Evolutionary conservation across 345 rosid species (phyloP).

Genomic region (Hirschfeldia incana): DNA sequence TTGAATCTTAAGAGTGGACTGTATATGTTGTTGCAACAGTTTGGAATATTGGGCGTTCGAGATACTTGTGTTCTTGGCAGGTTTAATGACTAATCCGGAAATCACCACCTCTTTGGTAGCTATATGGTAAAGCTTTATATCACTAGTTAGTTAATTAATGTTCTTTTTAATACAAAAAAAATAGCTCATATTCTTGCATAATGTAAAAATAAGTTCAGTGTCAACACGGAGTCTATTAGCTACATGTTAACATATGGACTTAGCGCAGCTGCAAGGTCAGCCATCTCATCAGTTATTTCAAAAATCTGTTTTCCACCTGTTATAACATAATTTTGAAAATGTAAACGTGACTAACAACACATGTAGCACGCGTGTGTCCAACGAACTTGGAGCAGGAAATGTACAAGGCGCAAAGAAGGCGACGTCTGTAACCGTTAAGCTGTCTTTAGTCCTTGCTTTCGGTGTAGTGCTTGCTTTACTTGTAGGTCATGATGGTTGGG

Average conservation of each 20-base stretch:
- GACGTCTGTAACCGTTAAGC: conserved; percentile 48
- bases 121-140: conserved; percentile 53
- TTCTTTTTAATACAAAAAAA: background rate
- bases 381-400: conserved; percentile 72
- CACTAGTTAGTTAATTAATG: background rate
- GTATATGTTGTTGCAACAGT: conserved; percentile 32
- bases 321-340: background rate
- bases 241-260: conserved; percentile 74
- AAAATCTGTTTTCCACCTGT: background rate
- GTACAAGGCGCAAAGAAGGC: conserved; percentile 53
- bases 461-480: conserved; percentile 43
- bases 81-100: conserved; percentile 64
- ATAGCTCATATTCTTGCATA: background rate
- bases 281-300: background rate
- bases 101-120: conserved; percentile 63
- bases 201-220: conserved; percentile 36
- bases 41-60: conserved; percentile 86
- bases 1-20: conserved; percentile 3
- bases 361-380: conserved; percentile 79
- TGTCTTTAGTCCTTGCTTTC: conserved; percentile 57
- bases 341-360: background rate
- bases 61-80: conserved; percentile 74
- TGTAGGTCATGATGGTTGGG: conserved; percentile 62
- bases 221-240: conserved; percentile 59
- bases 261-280: conserved; percentile 83